phyloP scores from a whole-genome alignment of 352 stramenopile genomes.

The Peronospora farinosa region DNA sequence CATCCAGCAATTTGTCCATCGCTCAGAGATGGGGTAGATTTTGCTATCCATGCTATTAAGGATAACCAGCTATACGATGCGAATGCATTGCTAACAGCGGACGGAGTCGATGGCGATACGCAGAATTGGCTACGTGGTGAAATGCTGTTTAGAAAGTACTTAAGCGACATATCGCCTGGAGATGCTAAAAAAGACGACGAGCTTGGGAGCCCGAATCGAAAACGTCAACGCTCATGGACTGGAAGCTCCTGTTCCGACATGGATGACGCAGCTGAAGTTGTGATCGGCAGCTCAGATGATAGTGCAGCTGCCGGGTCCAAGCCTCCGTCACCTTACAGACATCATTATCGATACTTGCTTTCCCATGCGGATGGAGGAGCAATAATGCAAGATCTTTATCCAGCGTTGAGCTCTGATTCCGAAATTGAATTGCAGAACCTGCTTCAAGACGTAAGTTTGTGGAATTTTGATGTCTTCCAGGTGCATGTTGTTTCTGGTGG shows the following conservation, averaged over 20 bases:
- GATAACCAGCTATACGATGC: slow-evolving; percentile 82
- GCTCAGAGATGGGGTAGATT: slow-evolving; percentile 61
- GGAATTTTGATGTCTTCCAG: slow-evolving; percentile 77
- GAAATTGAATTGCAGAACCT: slow-evolving; percentile 71
- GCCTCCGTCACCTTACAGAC: slow-evolving; percentile 9
- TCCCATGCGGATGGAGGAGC: slow-evolving; percentile 27
- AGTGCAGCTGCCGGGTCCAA: slow-evolving; percentile 3
- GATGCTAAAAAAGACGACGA: slow-evolving; percentile 34
- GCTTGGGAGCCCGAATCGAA: slow-evolving; percentile 4
- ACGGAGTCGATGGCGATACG: slow-evolving; percentile 73
- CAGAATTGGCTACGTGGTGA: slow-evolving; percentile 81
- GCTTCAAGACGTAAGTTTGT: slow-evolving; percentile 44
- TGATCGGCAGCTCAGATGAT: slow-evolving; percentile 10
- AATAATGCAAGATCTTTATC: slow-evolving; percentile 63
- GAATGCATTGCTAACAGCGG: slow-evolving; percentile 54
- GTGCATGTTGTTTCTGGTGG: slow-evolving; percentile 59
- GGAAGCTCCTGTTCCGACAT: slow-evolving; percentile 21
- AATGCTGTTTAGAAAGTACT: slow-evolving; percentile 65
- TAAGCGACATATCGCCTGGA: slow-evolving; percentile 53
- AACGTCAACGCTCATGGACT: slow-evolving; percentile 19
- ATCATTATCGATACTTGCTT: slow-evolving; percentile 18
- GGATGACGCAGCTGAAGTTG: slow-evolving; percentile 5
- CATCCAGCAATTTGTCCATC: slow-evolving; percentile 57
- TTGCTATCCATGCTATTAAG: slow-evolving; percentile 81
- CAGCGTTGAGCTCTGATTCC: slow-evolving; percentile 45